These are phyloP conservation scores for Geopyxis carbonaria DNA, from an alignment of 495 filamentous ascomycete genomes.

Conservation along the genomic window DNA sequence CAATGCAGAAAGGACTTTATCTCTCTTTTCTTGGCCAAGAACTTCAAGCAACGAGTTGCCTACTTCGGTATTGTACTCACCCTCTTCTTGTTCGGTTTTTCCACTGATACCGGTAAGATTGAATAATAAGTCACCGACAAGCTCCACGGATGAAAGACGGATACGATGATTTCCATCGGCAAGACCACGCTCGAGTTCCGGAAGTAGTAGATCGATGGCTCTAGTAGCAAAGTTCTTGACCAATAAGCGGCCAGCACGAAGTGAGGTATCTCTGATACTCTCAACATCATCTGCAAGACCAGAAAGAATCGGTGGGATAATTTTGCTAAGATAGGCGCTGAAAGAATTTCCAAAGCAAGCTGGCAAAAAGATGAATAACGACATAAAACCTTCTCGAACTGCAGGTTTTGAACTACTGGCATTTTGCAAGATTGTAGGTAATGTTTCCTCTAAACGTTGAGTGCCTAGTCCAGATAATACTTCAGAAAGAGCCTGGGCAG, in stretches of 20 bases:
- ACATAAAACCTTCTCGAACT: slow-evolving; percentile 97
- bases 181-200: slow-evolving; percentile 85
- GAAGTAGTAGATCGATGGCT: slow-evolving; percentile 81
- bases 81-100: slow-evolving; percentile 55
- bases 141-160: slow-evolving; percentile 87
- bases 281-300: slow-evolving; percentile 93
- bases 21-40: slow-evolving; percentile 84
- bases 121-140: slow-evolving; percentile 93
- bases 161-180: slow-evolving; percentile 94
- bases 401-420: slow-evolving; percentile 77
- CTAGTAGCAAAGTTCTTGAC: slow-evolving; percentile 96
- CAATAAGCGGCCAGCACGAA: slow-evolving; percentile 78
- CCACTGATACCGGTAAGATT: slow-evolving; percentile 90
- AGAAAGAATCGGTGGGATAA: slow-evolving; percentile 87
- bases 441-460: slow-evolving; percentile 76
- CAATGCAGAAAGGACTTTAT: slow-evolving; percentile 84
- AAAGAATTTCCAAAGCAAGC: slow-evolving; percentile 99
- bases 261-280: slow-evolving; percentile 80
- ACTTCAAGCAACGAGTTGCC: slow-evolving; percentile 81
- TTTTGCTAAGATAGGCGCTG: slow-evolving; percentile 81
- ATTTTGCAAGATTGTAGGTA: slow-evolving; percentile 93
- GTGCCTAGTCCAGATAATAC: slow-evolving; percentile 91
- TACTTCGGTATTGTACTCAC: slow-evolving; percentile 71
- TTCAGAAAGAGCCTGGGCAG: slow-evolving; percentile 90
- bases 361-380: slow-evolving; percentile 94